Evolutionary conservation across 306 rosid genomes (phyloP).

Genomic region (Vigna reflexopilosa): DNA sequence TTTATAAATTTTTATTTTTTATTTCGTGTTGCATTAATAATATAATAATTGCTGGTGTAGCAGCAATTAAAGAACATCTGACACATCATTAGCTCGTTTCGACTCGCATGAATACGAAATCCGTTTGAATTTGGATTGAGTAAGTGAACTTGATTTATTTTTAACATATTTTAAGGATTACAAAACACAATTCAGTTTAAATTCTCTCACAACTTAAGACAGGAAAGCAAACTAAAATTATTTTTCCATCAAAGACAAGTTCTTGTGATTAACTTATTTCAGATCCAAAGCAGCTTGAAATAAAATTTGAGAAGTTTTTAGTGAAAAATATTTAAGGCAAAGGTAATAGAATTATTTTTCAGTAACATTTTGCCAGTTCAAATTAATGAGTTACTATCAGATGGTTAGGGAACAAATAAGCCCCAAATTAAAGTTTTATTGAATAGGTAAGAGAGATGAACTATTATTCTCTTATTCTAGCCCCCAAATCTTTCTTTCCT

Average conservation of each 20-base stretch:
- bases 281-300: background rate
- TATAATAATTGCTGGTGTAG: background rate
- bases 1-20: constrained; percentile 9
- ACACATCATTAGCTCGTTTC: constrained; percentile 3
- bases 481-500: constrained; percentile 18
- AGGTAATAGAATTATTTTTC: background rate
- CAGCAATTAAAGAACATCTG: constrained; percentile 1
- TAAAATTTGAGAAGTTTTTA: background rate
- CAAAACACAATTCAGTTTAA: constrained; percentile 6
- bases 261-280: background rate
- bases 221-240: background rate
- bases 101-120: background rate
- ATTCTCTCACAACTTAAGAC: background rate
- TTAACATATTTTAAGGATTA: constrained; percentile 1
- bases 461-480: constrained; percentile 12
- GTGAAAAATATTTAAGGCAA: background rate
- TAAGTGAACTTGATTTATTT: background rate
- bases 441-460: constrained; percentile 15
- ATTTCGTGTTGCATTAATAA: background rate
- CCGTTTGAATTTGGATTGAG: background rate
- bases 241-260: background rate
- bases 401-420: constrained; percentile 15
- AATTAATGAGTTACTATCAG: constrained; percentile 10
- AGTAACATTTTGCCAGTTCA: background rate
- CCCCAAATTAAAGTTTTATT: constrained; percentile 33